phyloP scores from a whole-genome alignment of 495 filamentous ascomycete species.

The Friedmanniomyces simplex region DNA sequence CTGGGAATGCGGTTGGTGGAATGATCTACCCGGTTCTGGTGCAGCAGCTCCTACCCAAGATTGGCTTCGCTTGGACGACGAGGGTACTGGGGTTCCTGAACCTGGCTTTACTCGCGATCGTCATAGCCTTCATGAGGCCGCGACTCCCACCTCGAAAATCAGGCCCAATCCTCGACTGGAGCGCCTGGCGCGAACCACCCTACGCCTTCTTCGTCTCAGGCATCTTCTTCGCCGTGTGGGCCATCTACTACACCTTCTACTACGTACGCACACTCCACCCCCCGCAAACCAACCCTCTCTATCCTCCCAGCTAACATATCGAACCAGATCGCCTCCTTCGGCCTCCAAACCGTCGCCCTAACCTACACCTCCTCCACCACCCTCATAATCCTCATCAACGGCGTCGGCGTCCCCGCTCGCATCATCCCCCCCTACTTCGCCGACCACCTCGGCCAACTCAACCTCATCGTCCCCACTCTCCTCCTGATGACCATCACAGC shows the following conservation, averaged over 20 bases:
- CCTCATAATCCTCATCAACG: constrained; percentile 32
- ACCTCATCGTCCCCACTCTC: constrained; percentile 28
- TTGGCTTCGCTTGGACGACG: constrained; percentile 34
- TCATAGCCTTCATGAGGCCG: constrained; percentile 21
- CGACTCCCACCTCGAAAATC: constrained; percentile 32
- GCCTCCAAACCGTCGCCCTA: constrained; percentile 22
- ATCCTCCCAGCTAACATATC: neutral
- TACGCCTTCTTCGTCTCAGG: constrained; percentile 29
- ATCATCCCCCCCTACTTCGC: constrained; percentile 29
- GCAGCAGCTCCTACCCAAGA: constrained; percentile 52
- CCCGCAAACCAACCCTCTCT: neutral
- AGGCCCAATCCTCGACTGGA: constrained; percentile 32
- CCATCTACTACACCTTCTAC: constrained; percentile 32
- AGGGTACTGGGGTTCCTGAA: constrained; percentile 35
- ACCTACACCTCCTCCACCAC: constrained; percentile 22
- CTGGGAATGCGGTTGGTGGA: constrained; percentile 66
- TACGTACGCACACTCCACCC: constrained; percentile 17
- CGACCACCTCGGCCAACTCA: constrained; percentile 28
- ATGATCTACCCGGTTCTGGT: constrained; percentile 71
- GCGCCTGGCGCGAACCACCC: constrained; percentile 31
- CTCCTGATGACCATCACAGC: constrained; percentile 20
- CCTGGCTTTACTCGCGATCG: constrained; percentile 17
- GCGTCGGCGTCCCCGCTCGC: constrained; percentile 28
- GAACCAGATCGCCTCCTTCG: constrained; percentile 23
- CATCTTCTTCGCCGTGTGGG: constrained; percentile 32